Base-by-base conservation (phyloP, 208 protist species). In the Leishmania gerbilli region DNA sequence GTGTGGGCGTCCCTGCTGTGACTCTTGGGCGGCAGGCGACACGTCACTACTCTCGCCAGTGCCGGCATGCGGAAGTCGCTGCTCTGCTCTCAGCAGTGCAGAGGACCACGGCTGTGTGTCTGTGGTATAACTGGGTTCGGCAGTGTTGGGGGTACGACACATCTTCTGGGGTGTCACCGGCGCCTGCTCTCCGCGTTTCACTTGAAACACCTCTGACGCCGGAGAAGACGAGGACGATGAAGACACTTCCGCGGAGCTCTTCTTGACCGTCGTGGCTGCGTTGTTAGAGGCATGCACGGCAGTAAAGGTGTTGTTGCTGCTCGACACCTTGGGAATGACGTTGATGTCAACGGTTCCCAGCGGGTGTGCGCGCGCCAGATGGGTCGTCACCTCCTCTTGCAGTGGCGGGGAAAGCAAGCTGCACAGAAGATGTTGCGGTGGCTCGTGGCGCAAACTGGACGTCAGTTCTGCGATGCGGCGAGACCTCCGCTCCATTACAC, bases 61-160 rank as follows among this genome's bases (percentile, higher is more conserved):
- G 72, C 75, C 47, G 71, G 55, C 56, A n/a, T 45, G 56, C 62
- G 60, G 56, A 19, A 79, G 77, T 51, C 64, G 77, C 31, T 79
- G 77, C 55, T 85, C 82, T 45, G 77, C 77, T 27, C 64, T 60
- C 74, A 82, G 53, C 21, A 79, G 64, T 21, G 60, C 51, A 4
- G 82, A 81, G 11, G 82, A 85, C 82, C 82, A 85, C 53, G 82
- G 77, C 72, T 81, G 82, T 68, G 82, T 85, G 45, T 76, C 55
- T 24, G 81, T 74, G 1, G 68, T 60, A 55, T 56, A 71, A 53
- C 65, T 81, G 3, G 24, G 8, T 1, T 82, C 77, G 40, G 53
- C 71, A 6, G 40, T 47, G 34, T 40, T 47, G 74, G 31, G 56
- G 40, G 37, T 34, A 17, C 58, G 8, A 31, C 45, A 47, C 31